A percentile compares a stretch with the other conserved stretches of the same genome.
These are phyloP conservation scores for Sclerotinia subarctica DNA, from an alignment of 2,329 filamentous ascomycete genomes.

Conservation along the genomic window DNA sequence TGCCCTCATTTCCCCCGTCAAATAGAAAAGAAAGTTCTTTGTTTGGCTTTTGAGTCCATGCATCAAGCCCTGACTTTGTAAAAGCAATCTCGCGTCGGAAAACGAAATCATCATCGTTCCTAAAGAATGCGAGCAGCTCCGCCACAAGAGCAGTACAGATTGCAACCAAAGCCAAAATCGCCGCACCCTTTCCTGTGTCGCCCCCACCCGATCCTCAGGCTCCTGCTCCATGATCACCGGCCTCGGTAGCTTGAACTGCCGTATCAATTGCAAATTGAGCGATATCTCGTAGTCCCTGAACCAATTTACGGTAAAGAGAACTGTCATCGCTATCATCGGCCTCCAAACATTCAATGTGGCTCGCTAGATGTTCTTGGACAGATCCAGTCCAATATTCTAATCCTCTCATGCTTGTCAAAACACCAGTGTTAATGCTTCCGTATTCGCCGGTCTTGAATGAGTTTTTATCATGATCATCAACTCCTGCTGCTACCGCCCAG, in stretches of 20 bases:
- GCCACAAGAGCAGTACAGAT: neutral
- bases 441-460: neutral
- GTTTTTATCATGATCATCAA: rapidly evolving
- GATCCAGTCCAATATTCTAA: neutral
- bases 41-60: neutral
- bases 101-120: neutral
- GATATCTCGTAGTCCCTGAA: neutral
- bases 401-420: neutral
- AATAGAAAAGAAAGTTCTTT: neutral
- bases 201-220: neutral
- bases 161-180: neutral
- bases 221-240: neutral
- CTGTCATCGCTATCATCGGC: neutral
- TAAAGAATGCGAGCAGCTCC: neutral
- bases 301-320: neutral
- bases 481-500: neutral
- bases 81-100: neutral
- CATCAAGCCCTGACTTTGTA: neutral
- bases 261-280: neutral
- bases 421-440: neutral
- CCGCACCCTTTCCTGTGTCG: neutral
- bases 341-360: neutral
- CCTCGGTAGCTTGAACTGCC: neutral
- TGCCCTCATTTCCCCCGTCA: neutral
- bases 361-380: neutral